These are phyloP conservation scores for Dactylellina parvicollis DNA, from an alignment of 2,329 filamentous ascomycete species.

Conservation along the genomic window DNA sequence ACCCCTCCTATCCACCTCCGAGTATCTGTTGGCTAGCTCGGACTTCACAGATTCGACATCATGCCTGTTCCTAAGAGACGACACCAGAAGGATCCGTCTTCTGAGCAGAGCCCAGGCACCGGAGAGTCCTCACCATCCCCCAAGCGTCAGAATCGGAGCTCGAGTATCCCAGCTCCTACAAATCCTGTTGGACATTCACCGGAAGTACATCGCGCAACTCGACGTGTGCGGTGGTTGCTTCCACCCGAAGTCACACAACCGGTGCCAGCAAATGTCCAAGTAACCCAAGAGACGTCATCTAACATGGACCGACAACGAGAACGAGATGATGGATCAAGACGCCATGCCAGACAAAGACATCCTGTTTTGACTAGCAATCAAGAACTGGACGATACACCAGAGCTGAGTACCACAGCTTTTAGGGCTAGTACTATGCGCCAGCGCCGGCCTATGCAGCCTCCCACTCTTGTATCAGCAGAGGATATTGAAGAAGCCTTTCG, in stretches of 20 bases:
- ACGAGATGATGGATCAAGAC: neutral
- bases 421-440: neutral
- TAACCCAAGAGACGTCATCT: conserved; percentile 17
- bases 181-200: neutral
- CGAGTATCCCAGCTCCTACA: neutral
- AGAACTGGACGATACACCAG: neutral
- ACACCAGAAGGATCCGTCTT: conserved; percentile 28
- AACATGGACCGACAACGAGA: neutral
- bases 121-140: conserved; percentile 23
- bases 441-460: neutral
- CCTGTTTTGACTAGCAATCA: neutral
- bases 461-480: neutral
- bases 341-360: neutral
- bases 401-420: neutral
- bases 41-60: conserved; percentile 9
- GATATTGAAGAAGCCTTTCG: too few species aligned
- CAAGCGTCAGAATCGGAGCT: conserved; percentile 26
- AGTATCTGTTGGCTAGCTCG: neutral
- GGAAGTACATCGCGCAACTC: conserved; percentile 6
- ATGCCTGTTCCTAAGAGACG: conserved; percentile 43
- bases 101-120: conserved; percentile 3
- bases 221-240: neutral
- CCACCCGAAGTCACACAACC: neutral
- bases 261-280: neutral
- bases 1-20: neutral